Conservation (phyloP, 139 green algal species). For the Chlorella sp. region DNA sequence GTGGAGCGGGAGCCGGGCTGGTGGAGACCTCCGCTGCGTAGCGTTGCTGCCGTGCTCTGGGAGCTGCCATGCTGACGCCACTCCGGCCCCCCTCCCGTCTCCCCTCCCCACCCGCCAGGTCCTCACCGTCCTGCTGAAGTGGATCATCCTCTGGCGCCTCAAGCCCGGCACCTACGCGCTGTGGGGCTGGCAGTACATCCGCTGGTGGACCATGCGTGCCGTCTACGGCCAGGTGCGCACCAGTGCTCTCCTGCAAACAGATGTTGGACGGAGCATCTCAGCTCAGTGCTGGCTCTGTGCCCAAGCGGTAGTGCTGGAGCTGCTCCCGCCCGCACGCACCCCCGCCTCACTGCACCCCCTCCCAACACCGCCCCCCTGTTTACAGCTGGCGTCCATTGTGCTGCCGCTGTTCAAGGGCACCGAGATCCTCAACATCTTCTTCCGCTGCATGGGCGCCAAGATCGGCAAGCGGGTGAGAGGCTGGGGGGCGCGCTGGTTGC, state of each 20-base stretch:
- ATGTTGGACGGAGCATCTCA: no score
- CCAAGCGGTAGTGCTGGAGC: not conserved
- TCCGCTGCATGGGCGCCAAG: conserved; percentile 25
- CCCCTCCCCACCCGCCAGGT: not conserved
- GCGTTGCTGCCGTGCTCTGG: no score
- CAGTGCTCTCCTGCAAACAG: not conserved
- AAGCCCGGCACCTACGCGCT: conserved; percentile 12
- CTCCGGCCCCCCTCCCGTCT: not conserved
- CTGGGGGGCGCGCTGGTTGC: no score
- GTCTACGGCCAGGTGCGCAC: not conserved
- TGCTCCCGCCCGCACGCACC: no score
- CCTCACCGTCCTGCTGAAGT: conserved; percentile 13
- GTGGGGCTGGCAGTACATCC: conserved; percentile 24
- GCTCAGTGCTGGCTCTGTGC: not conserved
- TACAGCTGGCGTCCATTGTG: not conserved
- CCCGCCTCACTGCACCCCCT: no score
- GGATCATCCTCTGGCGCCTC: conserved; percentile 11
- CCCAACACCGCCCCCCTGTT: not conserved
- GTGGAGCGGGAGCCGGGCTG: no score
- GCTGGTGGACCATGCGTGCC: conserved; percentile 22
- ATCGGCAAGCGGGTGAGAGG: conserved; percentile 13
- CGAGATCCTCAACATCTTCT: not conserved
- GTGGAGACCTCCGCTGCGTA: no score
- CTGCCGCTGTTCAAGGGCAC: conserved; percentile 4
- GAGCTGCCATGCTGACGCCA: no score